These are phyloP conservation scores for Zygosaccharomyces sapae DNA, from an alignment of 1,139 yeast genomes.

Conservation along the genomic window DNA sequence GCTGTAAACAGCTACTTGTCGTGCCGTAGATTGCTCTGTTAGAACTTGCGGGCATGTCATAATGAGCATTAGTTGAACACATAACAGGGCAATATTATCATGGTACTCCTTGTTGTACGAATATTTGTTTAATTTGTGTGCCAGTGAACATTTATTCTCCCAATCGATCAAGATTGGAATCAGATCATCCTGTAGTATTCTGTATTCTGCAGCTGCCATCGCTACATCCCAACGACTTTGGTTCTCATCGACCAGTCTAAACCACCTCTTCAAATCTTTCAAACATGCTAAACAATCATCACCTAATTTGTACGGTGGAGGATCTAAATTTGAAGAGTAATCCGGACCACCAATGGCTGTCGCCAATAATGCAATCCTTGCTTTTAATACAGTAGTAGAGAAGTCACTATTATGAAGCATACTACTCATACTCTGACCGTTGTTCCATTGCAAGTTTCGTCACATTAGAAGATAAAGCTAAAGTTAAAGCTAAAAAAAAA, in stretches of 20 bases:
- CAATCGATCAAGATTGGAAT: constrained; percentile 72
- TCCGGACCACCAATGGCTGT: constrained; percentile 39
- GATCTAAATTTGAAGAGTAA: constrained; percentile 40
- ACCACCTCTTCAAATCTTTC: constrained; percentile 84
- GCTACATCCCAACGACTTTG: constrained; percentile 74
- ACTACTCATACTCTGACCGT: neutral
- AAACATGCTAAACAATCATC: constrained; percentile 88
- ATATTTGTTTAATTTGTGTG: constrained; percentile 35
- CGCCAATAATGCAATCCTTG: constrained; percentile 35
- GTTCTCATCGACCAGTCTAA: constrained; percentile 74
- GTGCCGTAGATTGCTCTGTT: constrained; percentile 45
- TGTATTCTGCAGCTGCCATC: constrained; percentile 78
- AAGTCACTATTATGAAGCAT: constrained; percentile 3
- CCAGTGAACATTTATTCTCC: constrained; percentile 45
- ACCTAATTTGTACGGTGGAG: constrained; percentile 71
- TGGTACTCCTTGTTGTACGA: constrained; percentile 36
- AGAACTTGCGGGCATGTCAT: constrained; percentile 82
- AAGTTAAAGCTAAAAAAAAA: neutral
- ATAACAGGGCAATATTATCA: constrained; percentile 63
- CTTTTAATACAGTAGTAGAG: constrained; percentile 26
- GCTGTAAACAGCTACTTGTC: constrained; percentile 56
- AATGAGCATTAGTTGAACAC: constrained; percentile 75
- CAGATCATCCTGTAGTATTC: constrained; percentile 68
- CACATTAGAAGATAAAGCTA: neutral
- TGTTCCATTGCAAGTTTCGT: too few relatives aligned